Evolutionary conservation across 148 eudicot genomes (phyloP), one percentile per base, ranked within the genome.

Genomic region (Euryodendron excelsum): DNA sequence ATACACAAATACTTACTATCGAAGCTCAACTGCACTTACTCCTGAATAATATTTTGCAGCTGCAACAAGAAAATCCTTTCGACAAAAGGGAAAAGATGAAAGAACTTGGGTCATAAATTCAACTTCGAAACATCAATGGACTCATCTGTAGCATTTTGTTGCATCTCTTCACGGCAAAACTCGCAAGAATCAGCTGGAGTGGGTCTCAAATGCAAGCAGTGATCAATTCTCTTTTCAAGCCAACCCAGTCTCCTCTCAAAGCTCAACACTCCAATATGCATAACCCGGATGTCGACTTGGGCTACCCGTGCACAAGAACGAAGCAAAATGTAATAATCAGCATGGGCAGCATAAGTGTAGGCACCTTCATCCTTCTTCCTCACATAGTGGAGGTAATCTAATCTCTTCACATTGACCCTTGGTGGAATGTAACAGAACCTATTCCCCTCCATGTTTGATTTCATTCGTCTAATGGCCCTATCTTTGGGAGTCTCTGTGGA

Each of bases 311-410:
- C 93, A 83, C 95, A 96, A 69, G 90, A 86, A 37, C 94, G 85
- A 77, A 96, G 92, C 78, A 96, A 75, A 64, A 93, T 83, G 79
- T 93, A 96, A 69, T 93, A 93, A 85, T 96, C 97, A 5, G 91
- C 94, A 84, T 92, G 98, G 17, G 90, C 93, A 18, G 85, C 91
- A 67, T 89, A 90, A 0, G 82, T 69, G 45, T 82, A 86, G 3
- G 85, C 87, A 69, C 93, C 91, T 12, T 81, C 87, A 41, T 82
- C 90, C 78, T 67, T 89, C 84, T 87, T 93, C 75, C 97, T 80
- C 28, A 52, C 76, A 61, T 93, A 91, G 52, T 85, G 87, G 64
- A 93, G 65, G 68, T 91, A 88, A 75, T 85, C 92, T 13, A 27
- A 73, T 75, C 86, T 80, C 89, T 86, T 93, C 33, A 88, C 79